phyloP scores from a whole-genome alignment of 768 basidiomycete genomes.

The Pleurotus platypus region DNA sequence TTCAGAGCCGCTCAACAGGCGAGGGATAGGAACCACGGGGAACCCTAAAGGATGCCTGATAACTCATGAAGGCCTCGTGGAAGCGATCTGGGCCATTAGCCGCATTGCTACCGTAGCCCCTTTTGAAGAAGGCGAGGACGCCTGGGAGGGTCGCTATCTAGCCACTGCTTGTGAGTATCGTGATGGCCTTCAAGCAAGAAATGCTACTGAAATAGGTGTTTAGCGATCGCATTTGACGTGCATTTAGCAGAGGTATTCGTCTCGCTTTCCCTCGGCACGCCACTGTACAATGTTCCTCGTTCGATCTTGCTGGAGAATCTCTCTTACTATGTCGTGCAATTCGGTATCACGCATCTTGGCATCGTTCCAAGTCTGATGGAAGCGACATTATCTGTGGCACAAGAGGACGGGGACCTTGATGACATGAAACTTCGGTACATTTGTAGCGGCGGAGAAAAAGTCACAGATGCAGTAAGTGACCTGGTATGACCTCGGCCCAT shows the following conservation, averaged over 20 bases:
- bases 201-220: too few relatives aligned
- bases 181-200: neutral
- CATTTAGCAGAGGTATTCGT: constrained; percentile 43
- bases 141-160: constrained; percentile 24
- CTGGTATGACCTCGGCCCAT: neutral
- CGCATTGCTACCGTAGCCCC: constrained; percentile 25
- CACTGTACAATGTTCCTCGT: constrained; percentile 38
- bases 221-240: constrained; percentile 52
- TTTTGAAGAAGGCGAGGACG: constrained; percentile 15
- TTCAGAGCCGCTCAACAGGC: too few relatives aligned
- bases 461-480: constrained; percentile 40
- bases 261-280: constrained; percentile 39
- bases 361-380: constrained; percentile 53
- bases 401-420: constrained; percentile 15
- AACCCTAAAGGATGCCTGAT: constrained; percentile 49
- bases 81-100: constrained; percentile 29
- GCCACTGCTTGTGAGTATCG: constrained; percentile 39
- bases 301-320: constrained; percentile 41
- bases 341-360: constrained; percentile 44
- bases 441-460: constrained; percentile 50
- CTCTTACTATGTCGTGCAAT: constrained; percentile 28
- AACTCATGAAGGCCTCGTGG: constrained; percentile 26
- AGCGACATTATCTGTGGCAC: constrained; percentile 36
- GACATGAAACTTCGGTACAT: constrained; percentile 37
- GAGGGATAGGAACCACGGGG: constrained; percentile 40